Evolutionary conservation across 139 green algal genomes (phyloP).

Genomic region (Tetradesmus lagerheimii): DNA sequence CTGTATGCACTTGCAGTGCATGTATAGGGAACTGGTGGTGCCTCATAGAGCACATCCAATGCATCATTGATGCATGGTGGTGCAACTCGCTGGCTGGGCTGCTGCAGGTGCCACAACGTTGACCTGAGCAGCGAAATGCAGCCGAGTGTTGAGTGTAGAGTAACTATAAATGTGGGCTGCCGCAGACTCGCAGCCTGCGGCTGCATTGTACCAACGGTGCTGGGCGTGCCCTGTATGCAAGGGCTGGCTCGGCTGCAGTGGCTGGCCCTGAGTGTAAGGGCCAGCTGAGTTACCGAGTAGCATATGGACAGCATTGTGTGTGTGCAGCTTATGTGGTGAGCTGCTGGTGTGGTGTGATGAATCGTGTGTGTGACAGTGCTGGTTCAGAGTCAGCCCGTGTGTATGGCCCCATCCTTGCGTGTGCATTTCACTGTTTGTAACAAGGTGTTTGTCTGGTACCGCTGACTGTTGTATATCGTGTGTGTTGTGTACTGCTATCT

Average conservation of each 20-base stretch:
- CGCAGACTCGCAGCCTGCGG: neutral
- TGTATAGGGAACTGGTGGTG: neutral
- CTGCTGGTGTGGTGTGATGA: no score
- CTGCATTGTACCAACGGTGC: neutral
- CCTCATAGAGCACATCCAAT: neutral
- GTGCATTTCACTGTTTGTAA: no score
- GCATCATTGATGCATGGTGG: neutral
- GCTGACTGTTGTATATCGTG: no score
- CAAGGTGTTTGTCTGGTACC: no score
- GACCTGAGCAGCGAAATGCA: no score
- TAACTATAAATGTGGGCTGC: neutral
- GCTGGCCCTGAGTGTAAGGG: neutral
- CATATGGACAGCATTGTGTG: neutral
- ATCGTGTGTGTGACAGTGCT: no score
- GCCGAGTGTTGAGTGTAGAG: no score
- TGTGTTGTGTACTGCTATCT: no score
- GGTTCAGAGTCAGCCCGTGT: no score
- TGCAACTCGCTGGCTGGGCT: neutral
- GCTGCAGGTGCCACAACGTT: no score
- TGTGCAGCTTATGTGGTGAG: neutral
- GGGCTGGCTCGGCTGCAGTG: neutral
- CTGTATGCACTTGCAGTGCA: neutral
- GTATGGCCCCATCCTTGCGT: no score
- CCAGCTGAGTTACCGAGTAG: neutral
- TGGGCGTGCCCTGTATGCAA: neutral